These are phyloP conservation scores for Lasiosphaeris hirsuta DNA, from an alignment of 495 filamentous ascomycete genomes.

Conservation along the genomic window DNA sequence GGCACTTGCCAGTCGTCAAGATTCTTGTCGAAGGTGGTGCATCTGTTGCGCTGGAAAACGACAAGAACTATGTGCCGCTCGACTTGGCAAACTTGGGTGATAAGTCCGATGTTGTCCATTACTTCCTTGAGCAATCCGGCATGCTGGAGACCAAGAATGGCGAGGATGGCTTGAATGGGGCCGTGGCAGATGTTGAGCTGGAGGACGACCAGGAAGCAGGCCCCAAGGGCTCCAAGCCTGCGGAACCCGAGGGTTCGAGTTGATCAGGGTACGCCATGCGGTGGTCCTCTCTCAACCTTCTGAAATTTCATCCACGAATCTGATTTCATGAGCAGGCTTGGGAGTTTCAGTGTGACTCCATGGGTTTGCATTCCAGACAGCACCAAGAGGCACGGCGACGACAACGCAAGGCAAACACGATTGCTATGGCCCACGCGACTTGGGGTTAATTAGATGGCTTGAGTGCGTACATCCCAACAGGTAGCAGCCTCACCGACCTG, in stretches of 20 bases:
- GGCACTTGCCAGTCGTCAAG: constrained; percentile 77
- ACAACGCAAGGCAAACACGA: no score
- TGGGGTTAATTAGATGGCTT: constrained; percentile 20
- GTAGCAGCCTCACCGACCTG: constrained; percentile 46
- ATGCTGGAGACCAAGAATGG: constrained; percentile 52
- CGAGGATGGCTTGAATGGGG: constrained; percentile 29
- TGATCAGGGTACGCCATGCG: neutral
- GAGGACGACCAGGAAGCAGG: constrained; percentile 7
- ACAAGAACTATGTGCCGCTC: constrained; percentile 78
- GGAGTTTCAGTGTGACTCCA: no score
- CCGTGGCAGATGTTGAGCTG: constrained; percentile 26
- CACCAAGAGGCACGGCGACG: no score
- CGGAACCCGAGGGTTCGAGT: neutral
- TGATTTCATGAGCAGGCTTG: no score
- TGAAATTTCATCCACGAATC: no score
- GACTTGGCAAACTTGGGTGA: constrained; percentile 77
- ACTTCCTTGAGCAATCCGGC: constrained; percentile 55
- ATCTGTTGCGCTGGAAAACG: constrained; percentile 69
- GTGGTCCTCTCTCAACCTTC: neutral
- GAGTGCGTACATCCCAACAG: constrained; percentile 71
- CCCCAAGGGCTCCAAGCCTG: constrained; percentile 4
- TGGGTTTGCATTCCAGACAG: no score
- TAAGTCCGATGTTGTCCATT: constrained; percentile 64
- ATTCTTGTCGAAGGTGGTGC: constrained; percentile 60
- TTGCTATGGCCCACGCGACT: no score